phyloP scores from a whole-genome alignment of 768 basidiomycete species.

The Vararia minispora region DNA sequence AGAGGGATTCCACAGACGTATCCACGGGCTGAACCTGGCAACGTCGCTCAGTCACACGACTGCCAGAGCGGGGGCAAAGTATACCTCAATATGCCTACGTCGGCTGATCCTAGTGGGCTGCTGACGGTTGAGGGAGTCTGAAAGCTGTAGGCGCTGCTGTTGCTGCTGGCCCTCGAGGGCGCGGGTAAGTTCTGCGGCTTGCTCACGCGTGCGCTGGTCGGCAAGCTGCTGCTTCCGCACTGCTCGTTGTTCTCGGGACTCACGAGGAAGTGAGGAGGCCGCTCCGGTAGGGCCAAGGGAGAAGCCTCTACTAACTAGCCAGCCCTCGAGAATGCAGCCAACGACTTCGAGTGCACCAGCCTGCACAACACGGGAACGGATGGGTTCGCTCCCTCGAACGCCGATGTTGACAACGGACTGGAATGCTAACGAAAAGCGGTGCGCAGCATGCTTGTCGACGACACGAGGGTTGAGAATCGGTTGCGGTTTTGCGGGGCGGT shows the following conservation, averaged over 20 bases:
- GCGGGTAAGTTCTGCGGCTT: conserved; percentile 43
- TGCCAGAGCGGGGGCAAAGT: not conserved
- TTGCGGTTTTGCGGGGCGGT: conserved; percentile 39
- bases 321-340: conserved; percentile 87
- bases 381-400: conserved; percentile 87
- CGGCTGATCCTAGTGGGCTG: too few species aligned
- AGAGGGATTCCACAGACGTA: conserved; percentile 9
- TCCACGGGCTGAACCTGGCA: too few species aligned
- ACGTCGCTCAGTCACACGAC: conserved; percentile 2
- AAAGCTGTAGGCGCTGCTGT: too few species aligned
- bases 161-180: conserved; percentile 42
- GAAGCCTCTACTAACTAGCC: conserved; percentile 83
- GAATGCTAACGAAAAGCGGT: conserved; percentile 87
- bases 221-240: conserved; percentile 45
- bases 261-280: conserved; percentile 62
- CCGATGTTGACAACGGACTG: conserved; percentile 97
- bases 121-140: too few species aligned
- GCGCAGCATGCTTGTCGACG: conserved; percentile 78
- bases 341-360: conserved; percentile 91
- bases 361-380: conserved; percentile 86
- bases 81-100: too few species aligned
- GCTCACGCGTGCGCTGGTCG: conserved; percentile 49
- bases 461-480: conserved; percentile 57
- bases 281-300: conserved; percentile 73
- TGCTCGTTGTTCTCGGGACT: conserved; percentile 63